A percentile compares a stretch with the other conserved stretches of the same genome.
These are phyloP conservation scores for Beauveria sp. DNA, from an alignment of 2,329 filamentous ascomycete genomes.

Conservation along the genomic window DNA sequence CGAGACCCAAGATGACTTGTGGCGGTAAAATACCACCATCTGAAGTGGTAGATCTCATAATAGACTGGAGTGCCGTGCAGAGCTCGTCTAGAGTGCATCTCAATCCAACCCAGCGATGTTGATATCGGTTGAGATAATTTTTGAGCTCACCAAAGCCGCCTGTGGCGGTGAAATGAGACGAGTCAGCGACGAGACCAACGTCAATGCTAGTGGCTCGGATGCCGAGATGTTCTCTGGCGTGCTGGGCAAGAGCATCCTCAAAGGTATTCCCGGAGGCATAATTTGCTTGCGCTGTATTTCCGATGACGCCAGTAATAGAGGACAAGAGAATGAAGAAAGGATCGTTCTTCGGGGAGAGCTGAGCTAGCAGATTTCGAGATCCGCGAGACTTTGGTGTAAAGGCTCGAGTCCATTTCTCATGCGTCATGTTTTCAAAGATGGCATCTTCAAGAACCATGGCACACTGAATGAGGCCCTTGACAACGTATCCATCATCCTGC, in stretches of 20 bases:
- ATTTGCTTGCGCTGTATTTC: constrained; percentile 14
- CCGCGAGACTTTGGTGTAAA: constrained; percentile 14
- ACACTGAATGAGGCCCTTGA: constrained; percentile 14
- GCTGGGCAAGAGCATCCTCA: constrained; percentile 14
- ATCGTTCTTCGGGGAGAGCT: background rate
- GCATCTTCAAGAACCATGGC: constrained; percentile 14
- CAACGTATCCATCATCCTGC: background rate
- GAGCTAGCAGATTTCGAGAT: constrained; percentile 13
- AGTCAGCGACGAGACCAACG: constrained; percentile 14
- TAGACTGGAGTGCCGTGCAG: background rate
- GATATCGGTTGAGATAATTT: constrained; percentile 11
- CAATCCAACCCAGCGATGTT: constrained; percentile 11
- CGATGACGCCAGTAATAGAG: constrained; percentile 15
- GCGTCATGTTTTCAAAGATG: constrained; percentile 17
- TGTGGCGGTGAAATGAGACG: constrained; percentile 13
- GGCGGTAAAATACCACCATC: background rate
- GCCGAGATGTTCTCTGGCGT: background rate
- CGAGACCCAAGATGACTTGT: constrained; percentile 10
- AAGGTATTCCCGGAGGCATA: constrained; percentile 16
- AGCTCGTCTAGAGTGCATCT: constrained; percentile 2
- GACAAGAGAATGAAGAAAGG: constrained; percentile 17
- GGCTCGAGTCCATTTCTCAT: constrained; percentile 11
- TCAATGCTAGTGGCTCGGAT: constrained; percentile 10
- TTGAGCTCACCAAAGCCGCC: constrained; percentile 13
- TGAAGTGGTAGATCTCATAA: constrained; percentile 8